Conservation (phyloP, 169 alveolate species). For the Nephromyces sp. region DNA sequence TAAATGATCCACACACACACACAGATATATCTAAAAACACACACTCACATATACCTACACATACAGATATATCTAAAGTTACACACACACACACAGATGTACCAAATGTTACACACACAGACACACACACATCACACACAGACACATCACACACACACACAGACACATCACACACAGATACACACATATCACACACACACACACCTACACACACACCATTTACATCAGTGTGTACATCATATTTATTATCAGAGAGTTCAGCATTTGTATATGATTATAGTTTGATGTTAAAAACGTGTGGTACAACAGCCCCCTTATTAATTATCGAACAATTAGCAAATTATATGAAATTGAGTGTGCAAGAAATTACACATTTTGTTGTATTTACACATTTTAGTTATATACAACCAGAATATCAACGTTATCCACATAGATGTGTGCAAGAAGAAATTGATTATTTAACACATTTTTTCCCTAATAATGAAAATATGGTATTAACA, state of each 20-base stretch:
- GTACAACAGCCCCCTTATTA: constrained; percentile 19
- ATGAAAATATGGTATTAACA: not conserved
- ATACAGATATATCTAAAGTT: too few relatives aligned
- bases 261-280: constrained; percentile 12
- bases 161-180: too few relatives aligned
- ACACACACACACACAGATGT: too few relatives aligned
- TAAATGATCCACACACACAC: too few relatives aligned
- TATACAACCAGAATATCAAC: constrained; percentile 1
- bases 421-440: constrained; percentile 8
- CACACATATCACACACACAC: too few relatives aligned
- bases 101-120: too few relatives aligned
- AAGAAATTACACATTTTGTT: not conserved
- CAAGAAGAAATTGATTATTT: not conserved
- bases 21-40: too few relatives aligned
- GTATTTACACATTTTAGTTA: constrained; percentile 11
- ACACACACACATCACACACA: too few relatives aligned
- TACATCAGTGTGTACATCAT: constrained; percentile 5
- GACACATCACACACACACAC: too few relatives aligned
- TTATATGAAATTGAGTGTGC: not conserved
- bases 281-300: constrained; percentile 17
- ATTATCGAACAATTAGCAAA: not conserved
- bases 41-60: too few relatives aligned
- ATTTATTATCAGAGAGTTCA: constrained; percentile 17
- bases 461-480: not conserved
- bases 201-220: too few relatives aligned